Base-by-base conservation (phyloP, 2,329 filamentous ascomycete species). In the Curvularia sp. region DNA sequence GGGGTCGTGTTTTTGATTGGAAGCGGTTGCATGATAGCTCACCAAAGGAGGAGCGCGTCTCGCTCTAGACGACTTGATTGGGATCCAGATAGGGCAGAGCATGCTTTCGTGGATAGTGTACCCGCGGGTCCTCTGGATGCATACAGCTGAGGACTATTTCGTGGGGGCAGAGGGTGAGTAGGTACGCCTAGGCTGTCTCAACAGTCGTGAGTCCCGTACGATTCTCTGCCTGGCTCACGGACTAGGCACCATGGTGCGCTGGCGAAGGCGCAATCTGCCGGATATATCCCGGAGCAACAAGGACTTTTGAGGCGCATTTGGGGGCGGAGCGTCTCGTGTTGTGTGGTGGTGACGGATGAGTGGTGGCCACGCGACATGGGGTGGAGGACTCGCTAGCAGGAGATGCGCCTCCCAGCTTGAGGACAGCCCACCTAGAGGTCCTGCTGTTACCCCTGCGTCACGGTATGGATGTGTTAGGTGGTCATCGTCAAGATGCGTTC, bases 301-400 rank as follows among this genome's bases (percentile, higher is more conserved):
- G 54, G 56, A 55, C 49, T 53, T 28, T 30, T 41, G 43, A 47
- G 62, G 60, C 57, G 57, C 57, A 65, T 38, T 61, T 62, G 65
- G 70, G 72, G 72, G 69, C 71, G 68, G 66, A 68, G 68, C 68
- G 65, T 67, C 61, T 69, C 63, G 67, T 58, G 56, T 52, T 52
- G 46, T 47, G 50, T 49, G 52, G 64, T 54, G 51, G 49, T 57
- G 64, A 66, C 55, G 64, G 63, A 62, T 55, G 56, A 55, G 55
- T 59, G 51, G 66, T 56, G 62, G 70, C 61, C 28, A 63, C 67
- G 65, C 68, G 68, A 66, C 26, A 33, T 35, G 52, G 62, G 47
- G 33, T 53, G 61, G 55, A 68, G 60, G 64, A 66, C 61, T 60
- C 42, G 22, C 24, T 33, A 30, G 49, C 24, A 58, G 57, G 59